These are phyloP conservation scores for Allodekkera sacchari DNA, from an alignment of 805 yeast genomes.

Conservation along the genomic window DNA sequence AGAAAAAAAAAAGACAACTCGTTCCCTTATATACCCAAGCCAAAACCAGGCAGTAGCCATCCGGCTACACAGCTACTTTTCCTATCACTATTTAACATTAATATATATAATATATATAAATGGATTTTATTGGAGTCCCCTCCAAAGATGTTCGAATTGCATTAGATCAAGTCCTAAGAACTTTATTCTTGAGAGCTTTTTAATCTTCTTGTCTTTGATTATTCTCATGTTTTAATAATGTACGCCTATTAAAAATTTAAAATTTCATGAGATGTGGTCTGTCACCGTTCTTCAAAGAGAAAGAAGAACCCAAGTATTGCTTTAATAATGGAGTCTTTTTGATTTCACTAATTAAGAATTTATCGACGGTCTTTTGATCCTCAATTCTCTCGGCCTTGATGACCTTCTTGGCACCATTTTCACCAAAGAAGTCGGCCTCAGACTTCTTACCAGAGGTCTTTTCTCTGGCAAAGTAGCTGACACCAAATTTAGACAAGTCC, in stretches of 20 bases:
- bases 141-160: too few species aligned
- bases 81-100: too few species aligned
- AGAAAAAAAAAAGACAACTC: too few species aligned
- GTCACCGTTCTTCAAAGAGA: slow-evolving; percentile 97
- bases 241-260: slow-evolving; percentile 46
- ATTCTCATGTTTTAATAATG: too few species aligned
- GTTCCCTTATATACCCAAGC: too few species aligned
- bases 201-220: too few species aligned
- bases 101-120: too few species aligned
- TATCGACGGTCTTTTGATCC: slow-evolving; percentile 95
- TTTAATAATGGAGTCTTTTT: slow-evolving; percentile 96
- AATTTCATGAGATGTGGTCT: slow-evolving; percentile 97
- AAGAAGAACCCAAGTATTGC: slow-evolving; percentile 91
- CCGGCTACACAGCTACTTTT: too few species aligned
- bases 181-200: too few species aligned
- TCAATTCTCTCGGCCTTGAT: slow-evolving; percentile 91
- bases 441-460: slow-evolving; percentile 76
- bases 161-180: too few species aligned
- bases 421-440: slow-evolving; percentile 89
- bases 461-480: slow-evolving; percentile 95
- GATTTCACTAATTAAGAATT: slow-evolving; percentile 85
- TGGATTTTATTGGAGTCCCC: too few species aligned
- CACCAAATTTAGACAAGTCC: slow-evolving; percentile 85
- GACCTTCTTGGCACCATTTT: slow-evolving; percentile 71
- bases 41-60: too few species aligned